These are phyloP conservation scores for Ruellia speciosa DNA, from an alignment of 305 asterid genomes.

Conservation along the genomic window DNA sequence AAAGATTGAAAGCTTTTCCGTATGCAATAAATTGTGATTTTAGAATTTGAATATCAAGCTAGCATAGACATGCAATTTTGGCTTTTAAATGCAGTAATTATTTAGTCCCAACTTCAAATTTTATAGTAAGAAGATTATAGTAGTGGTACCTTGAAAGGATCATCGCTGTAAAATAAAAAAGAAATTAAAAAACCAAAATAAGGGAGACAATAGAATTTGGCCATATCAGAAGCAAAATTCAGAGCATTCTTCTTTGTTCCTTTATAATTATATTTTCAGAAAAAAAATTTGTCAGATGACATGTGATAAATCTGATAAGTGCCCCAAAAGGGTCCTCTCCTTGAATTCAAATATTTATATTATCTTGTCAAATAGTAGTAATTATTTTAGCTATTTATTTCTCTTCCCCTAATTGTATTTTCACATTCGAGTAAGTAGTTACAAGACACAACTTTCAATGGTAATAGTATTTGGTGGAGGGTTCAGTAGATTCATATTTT, in stretches of 20 bases:
- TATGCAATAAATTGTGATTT: neutral
- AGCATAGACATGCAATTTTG: neutral
- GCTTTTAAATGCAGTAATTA: too few relatives aligned
- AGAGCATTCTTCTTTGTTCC: slow-evolving; percentile 16
- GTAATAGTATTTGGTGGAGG: neutral
- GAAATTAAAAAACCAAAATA: neutral
- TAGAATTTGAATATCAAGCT: neutral
- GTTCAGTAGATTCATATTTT: neutral
- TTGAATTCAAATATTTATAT: neutral
- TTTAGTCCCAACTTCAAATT: too few relatives aligned
- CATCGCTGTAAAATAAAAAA: neutral
- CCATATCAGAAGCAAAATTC: slow-evolving; percentile 24
- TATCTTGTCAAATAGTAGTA: neutral
- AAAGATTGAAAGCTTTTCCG: neutral
- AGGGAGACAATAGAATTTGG: slow-evolving; percentile 26
- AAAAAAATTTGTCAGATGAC: slow-evolving; percentile 38
- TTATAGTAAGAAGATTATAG: too few relatives aligned
- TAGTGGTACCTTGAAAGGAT: too few relatives aligned
- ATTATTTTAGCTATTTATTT: too few relatives aligned
- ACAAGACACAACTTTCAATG: neutral
- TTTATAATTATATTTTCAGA: neutral
- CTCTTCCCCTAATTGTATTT: neutral
- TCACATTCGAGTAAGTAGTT: too few relatives aligned
- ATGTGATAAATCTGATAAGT: slow-evolving; percentile 44
- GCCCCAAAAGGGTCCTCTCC: slow-evolving; percentile 21